Percentiles rank a stretch among this genome's conserved stretches.
These are phyloP conservation scores for Tephrocybe sp. DNA, from an alignment of 768 basidiomycete species.

Conservation along the genomic window DNA sequence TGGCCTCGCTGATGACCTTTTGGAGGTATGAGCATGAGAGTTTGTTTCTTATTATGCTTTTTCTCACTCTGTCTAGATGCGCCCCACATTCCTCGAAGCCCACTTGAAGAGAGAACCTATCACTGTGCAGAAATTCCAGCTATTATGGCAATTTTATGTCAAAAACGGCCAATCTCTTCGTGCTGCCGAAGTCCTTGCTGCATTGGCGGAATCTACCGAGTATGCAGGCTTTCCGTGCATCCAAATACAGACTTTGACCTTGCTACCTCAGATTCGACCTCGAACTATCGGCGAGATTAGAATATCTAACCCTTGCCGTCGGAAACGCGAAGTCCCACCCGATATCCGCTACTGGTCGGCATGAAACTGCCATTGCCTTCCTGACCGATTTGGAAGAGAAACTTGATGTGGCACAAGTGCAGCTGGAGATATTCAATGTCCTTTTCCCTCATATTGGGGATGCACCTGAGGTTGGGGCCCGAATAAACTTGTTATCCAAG, in stretches of 20 bases:
- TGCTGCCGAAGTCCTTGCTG: constrained; percentile 83
- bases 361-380: constrained; percentile 93
- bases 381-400: constrained; percentile 95
- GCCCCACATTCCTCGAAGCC: constrained; percentile 84
- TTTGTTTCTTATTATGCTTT: not conserved
- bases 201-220: constrained; percentile 84
- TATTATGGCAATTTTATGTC: constrained; percentile 97
- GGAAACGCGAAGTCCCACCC: constrained; percentile 96
- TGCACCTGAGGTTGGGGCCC: constrained; percentile 60
- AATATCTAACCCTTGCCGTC: constrained; percentile 92
- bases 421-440: constrained; percentile 83
- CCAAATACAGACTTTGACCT: not conserved
- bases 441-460: constrained; percentile 62
- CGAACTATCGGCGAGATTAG: constrained; percentile 72
- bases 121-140: constrained; percentile 79
- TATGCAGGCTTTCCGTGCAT: constrained; percentile 36
- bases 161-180: constrained; percentile 85
- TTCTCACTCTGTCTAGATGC: constrained; percentile 51
- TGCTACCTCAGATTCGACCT: constrained; percentile 55
- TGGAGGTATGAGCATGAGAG: constrained; percentile 79
- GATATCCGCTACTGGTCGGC: constrained; percentile 69
- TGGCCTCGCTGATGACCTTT: constrained; percentile 80
- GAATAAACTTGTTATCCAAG: constrained; percentile 58
- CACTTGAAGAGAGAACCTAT: constrained; percentile 82
- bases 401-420: constrained; percentile 94